Evolutionary conservation across 257 asterid genomes (phyloP).

Genomic region (Solanum microdontum): DNA sequence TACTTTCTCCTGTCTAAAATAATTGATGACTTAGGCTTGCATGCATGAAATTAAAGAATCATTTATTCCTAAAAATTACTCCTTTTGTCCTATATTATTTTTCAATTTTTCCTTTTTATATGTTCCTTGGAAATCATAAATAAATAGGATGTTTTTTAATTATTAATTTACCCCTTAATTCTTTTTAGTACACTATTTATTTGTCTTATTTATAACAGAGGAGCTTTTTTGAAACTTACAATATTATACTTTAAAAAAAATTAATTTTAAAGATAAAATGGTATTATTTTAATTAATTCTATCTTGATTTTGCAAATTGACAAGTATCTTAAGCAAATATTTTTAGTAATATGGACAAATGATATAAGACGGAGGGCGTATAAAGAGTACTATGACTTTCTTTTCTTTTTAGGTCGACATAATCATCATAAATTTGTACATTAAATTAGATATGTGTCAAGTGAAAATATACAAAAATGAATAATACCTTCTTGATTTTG

Average conservation of each 20-base stretch:
- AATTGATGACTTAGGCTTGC: not conserved
- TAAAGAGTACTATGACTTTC: not conserved
- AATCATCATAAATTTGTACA: not conserved
- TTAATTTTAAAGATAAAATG: not conserved
- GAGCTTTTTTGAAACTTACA: not conserved
- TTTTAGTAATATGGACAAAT: no score
- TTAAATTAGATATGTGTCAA: not conserved
- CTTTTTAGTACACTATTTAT: not conserved
- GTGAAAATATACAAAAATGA: not conserved
- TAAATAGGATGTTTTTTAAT: not conserved
- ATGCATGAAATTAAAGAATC: not conserved
- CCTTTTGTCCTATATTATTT: not conserved
- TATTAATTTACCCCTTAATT: not conserved
- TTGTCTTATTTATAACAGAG: not conserved
- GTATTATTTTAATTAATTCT: no score
- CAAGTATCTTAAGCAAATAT: not conserved
- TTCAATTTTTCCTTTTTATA: no score
- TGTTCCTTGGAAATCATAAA: not conserved
- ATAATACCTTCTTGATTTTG: not conserved
- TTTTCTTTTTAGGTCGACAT: not conserved
- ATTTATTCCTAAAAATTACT: not conserved
- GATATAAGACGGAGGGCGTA: not conserved
- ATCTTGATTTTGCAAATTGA: not conserved
- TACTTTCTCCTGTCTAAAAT: not conserved
- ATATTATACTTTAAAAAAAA: not conserved